Base-by-base conservation (phyloP, 2,329 filamentous ascomycete genomes). In the Colletotrichum acutatum region DNA sequence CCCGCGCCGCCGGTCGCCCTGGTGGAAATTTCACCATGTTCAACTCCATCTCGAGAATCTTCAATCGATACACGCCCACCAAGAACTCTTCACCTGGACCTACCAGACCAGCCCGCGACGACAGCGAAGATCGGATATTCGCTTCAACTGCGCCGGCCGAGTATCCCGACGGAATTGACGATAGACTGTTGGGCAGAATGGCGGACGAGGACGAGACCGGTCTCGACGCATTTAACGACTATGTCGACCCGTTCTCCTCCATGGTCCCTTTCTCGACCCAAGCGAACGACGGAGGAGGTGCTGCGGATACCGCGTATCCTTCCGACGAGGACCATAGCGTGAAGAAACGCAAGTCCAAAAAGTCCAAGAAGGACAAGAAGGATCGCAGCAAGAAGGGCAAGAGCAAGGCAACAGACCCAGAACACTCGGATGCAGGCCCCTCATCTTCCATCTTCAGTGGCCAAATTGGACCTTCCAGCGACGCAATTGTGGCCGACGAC, bases 81-180 rank as follows among this genome's bases (percentile, higher is more conserved):
- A 73, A 73, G 56, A 64, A 71, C 49, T 73, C 71, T 54, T 73
- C 67, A 2, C 71, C 71, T 26, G 71, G 71, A 32, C 71, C 71
- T 22, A 28, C 46, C 28, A 70, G 71, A 22, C 66, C 71, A 9
- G 16, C 53, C 2, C 52, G 26, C 30, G 61, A 71, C 22, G 49
- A 66, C 8, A 22, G 22, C 54, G 30, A 30, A 4, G 28, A 24
- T 24, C 34, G 56, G 12, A 24, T 11, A 1, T 66, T 66, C 26
- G 24, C 71, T 7, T 73, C 71, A 3, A 73, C 71, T 19, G 71
- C 71, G 30, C 71, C 71, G 16, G 53, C 67, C 37, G 52, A 68
- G 54, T 32, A 57, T 14, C 37, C 49, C 46, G 52, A 66, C 26
- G 62, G 30, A 7, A 57, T 66, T 30, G 66, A 72, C 16, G 58